Base-by-base conservation (phyloP, 345 rosid genomes). In the Euclidium syriacum region DNA sequence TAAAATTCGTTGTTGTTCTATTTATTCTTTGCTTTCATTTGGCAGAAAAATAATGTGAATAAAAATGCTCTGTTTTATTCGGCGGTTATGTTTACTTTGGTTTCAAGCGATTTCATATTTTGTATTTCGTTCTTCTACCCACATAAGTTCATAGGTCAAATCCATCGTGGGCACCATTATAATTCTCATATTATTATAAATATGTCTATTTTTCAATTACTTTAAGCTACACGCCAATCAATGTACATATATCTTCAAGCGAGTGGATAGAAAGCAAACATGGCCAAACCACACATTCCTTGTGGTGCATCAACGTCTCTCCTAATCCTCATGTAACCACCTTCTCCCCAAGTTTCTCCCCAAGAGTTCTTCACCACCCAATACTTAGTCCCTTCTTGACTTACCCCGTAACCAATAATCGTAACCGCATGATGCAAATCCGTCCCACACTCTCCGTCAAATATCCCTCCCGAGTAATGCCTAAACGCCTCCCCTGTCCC, bases 351-450 rank as follows among this genome's bases (percentile, higher is more conserved):
- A 1, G 15, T 48, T 15, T 10, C 0, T 0, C 84, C 86, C 92
- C 86, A 83, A 3, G 89, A 85, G 27, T 86, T 86, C 56, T 75
- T 83, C 18, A 81, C 22, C 24, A 82, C 5, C 87, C 87, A 80
- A 27, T 75, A 80, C 39, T 78, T 61, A 7, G 9, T 50, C 5
- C 77, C 65, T 3, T 73, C 81, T 5, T 20, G 35, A 24, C 25
- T 64, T 7, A 14, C 59, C n/a, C 88, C 83, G 22, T 79, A 82
- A 15, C 83, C 83, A 18, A 82, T 77, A 23, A 75, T 50, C 0
- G 77, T 47, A 6, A 84, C 84, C 23, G 75, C 80, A 44, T 82
- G 94, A 70, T 52, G 62, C 59, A 79, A 57, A 1, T 14, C 9
- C 7, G 29, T 43, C 10, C 72, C 73, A 51, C 85, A 81, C 1